Percentiles rank a stretch among this genome's conserved stretches.
phyloP scores from a whole-genome alignment of 2,329 filamentous ascomycete species.

The Calonectria honghensis region DNA sequence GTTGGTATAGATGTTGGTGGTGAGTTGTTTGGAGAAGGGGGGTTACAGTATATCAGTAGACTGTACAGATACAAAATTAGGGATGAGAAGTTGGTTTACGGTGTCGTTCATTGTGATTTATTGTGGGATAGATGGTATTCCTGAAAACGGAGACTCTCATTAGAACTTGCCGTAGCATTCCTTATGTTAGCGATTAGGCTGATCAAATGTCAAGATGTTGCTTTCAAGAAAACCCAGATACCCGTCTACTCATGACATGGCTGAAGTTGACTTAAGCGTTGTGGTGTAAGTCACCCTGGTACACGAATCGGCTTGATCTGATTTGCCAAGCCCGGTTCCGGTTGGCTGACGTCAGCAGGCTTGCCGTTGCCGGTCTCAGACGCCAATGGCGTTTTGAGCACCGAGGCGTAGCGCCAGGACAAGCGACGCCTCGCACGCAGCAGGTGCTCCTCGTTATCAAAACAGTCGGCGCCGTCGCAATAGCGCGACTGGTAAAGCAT shows the following conservation, averaged over 20 bases:
- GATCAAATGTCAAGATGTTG: background rate
- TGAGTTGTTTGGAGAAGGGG: slow-evolving; percentile 29
- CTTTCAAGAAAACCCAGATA: background rate
- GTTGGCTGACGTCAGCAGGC: slow-evolving; percentile 27
- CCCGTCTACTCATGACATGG: background rate
- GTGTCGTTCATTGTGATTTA: background rate
- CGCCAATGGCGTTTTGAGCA: slow-evolving; percentile 20
- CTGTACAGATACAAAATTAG: slow-evolving; percentile 34
- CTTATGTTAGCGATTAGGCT: background rate
- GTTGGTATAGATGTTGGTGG: slow-evolving; percentile 40
- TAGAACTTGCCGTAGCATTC: background rate
- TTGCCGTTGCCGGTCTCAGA: background rate
- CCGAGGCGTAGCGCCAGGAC: background rate
- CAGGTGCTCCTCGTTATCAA: slow-evolving; percentile 25
- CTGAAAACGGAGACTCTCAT: background rate
- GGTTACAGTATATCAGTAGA: slow-evolving; percentile 22
- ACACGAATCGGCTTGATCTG: slow-evolving; percentile 3
- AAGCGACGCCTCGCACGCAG: slow-evolving; percentile 15
- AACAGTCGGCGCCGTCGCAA: slow-evolving; percentile 32
- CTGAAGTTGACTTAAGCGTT: slow-evolving; percentile 22
- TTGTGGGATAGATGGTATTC: no score
- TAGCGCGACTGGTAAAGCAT: slow-evolving; percentile 32
- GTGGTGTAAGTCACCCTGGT: slow-evolving; percentile 5
- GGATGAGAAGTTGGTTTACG: background rate
- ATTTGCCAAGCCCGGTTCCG: background rate